phyloP scores from a whole-genome alignment of 2,329 filamentous ascomycete species.

The Colletotrichum gigasporum region DNA sequence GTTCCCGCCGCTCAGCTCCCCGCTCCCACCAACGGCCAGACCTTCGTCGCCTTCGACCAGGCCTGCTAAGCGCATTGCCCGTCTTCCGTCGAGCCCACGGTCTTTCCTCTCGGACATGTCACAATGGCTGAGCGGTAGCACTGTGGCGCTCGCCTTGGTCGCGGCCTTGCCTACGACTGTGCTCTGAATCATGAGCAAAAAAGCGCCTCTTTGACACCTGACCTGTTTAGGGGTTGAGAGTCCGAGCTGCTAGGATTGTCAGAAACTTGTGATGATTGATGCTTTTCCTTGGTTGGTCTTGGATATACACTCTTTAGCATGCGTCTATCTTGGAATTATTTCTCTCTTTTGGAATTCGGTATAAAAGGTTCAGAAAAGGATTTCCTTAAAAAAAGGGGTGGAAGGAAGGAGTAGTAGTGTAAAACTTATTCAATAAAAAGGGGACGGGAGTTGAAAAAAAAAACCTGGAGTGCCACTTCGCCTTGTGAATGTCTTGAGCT shows the following conservation, averaged over 20 bases:
- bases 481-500: no score
- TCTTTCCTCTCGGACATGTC: neutral
- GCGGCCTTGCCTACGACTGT: neutral
- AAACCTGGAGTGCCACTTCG: neutral
- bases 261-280: conserved; percentile 6
- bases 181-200: neutral
- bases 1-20: conserved; percentile 22
- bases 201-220: neutral
- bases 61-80: conserved; percentile 1
- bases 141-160: no score
- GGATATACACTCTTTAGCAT: neutral
- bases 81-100: neutral
- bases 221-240: no score
- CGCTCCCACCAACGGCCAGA: conserved; percentile 19
- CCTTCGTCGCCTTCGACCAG: conserved; percentile 18
- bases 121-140: neutral
- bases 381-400: no score
- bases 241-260: neutral
- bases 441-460: no score
- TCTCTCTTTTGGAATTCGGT: neutral
- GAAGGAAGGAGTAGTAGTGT: no score
- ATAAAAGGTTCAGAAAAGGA: neutral
- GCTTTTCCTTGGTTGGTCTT: conserved; percentile 5
- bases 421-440: no score
- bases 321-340: neutral